phyloP scores from a whole-genome alignment of 345 rosid species.

The Cardiospermum halicacabum region DNA sequence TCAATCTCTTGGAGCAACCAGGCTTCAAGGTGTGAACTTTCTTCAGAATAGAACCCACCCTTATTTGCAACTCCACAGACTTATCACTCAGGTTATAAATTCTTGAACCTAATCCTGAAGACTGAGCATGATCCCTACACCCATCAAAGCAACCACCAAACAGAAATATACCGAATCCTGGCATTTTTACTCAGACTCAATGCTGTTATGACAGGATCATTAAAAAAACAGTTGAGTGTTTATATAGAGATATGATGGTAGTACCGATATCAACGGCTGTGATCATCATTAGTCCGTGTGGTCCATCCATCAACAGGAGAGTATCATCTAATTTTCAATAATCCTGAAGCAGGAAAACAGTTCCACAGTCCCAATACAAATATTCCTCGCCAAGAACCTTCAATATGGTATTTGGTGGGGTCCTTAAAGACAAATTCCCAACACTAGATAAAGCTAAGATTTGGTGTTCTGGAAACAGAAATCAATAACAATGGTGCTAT shows the following conservation, averaged over 20 bases:
- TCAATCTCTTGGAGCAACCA: constrained; percentile 69
- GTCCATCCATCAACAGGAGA: constrained; percentile 11
- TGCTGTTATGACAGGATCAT: background rate
- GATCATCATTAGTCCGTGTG: constrained; percentile 23
- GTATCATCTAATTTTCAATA: background rate
- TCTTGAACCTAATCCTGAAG: constrained; percentile 52
- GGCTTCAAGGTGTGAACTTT: constrained; percentile 77
- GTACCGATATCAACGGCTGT: constrained; percentile 19
- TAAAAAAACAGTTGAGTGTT: constrained; percentile 2
- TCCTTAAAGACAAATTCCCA: constrained; percentile 20
- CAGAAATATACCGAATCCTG: constrained; percentile 37
- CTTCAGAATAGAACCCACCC: constrained; percentile 79
- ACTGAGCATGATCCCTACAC: constrained; percentile 54
- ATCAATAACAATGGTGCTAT: constrained; percentile 2
- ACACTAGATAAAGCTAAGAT: constrained; percentile 11
- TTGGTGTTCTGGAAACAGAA: constrained; percentile 1
- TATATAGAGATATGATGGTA: background rate
- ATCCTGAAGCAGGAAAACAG: constrained; percentile 1
- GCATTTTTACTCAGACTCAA: constrained; percentile 31
- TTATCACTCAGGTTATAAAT: constrained; percentile 75
- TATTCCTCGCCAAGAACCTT: constrained; percentile 16
- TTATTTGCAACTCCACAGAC: constrained; percentile 67
- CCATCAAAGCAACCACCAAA: constrained; percentile 63
- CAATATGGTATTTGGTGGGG: constrained; percentile 18
- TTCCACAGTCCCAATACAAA: background rate